Evolutionary conservation across 2,329 filamentous ascomycete species (phyloP), one percentile per base, ranked within the genome.

Genomic region (Blastomyces percursus): DNA sequence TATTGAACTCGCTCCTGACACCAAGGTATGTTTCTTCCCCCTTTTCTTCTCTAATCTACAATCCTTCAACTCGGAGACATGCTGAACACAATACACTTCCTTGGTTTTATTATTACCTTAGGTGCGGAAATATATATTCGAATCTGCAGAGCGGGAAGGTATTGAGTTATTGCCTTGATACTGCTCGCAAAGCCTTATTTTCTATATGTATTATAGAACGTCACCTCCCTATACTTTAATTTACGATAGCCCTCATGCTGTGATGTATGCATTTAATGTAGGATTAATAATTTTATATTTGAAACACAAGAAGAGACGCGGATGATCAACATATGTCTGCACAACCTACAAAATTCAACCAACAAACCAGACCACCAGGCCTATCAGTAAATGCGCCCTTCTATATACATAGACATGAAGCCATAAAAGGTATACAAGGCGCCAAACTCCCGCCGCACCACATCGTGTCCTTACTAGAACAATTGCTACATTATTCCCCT

Each of bases 1-100:
- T 8, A 81, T 97, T 63, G 88, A 96, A 66, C 77, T 96, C 62
- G 91, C 90, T 12, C 94, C 94, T 0, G 92, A 96, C 77, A 84
- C 82, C 62, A 93, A 93, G 79, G 90, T 92, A 75, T 66, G 80
- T 52, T 48, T 66, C 7, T 6, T 32, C 7, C 7, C 30, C 35
- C 35, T 9, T 6, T 38, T 44, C 8, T 50, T 58, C 8, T 21
- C 55, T 19, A 35, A 32, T 40, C 44, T 30, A 55, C 27, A 40
- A 24, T 14, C 40, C 14, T 48, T 27, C 21, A 30, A 30, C 5
- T 11, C 14, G 14, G 4, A 24, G 24, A 48, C 4, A 14, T 27
- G 38, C 44, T 54, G 56, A 16, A 12, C 30, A 16, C n/a, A 32
- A 35, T 32, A 14, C 16, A 21, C 42, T 44, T 27, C 32, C 61